A percentile compares a stretch with the other conserved stretches of the same genome.
These are phyloP conservation scores for Urtica urens DNA, from an alignment of 306 rosid genomes.

Conservation along the genomic window DNA sequence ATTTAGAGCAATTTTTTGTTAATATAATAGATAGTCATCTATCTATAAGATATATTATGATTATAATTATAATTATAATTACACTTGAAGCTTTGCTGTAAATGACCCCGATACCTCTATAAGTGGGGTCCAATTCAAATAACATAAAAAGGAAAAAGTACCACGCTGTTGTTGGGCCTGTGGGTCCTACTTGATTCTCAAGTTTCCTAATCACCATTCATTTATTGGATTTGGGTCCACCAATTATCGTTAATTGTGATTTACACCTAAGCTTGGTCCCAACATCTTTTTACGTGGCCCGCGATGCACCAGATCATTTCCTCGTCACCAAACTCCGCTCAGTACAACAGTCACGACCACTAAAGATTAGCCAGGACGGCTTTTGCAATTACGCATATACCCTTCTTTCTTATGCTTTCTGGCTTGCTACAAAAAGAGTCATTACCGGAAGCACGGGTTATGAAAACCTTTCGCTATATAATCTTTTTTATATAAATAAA, in stretches of 20 bases:
- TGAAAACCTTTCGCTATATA: too few relatives aligned
- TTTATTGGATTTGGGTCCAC: neutral
- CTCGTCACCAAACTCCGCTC: neutral
- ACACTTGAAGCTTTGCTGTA: neutral
- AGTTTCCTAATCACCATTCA: slow-evolving; percentile 6
- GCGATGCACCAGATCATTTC: neutral
- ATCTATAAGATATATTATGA: too few relatives aligned
- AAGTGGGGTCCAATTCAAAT: neutral
- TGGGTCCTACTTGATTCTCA: neutral
- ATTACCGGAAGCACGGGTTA: slow-evolving; percentile 1
- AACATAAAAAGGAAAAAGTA: neutral
- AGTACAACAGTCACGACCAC: too few relatives aligned
- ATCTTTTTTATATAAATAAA: too few relatives aligned
- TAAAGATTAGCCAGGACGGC: too few relatives aligned
- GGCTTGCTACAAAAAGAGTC: neutral
- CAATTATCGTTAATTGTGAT: neutral
- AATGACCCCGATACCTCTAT: neutral
- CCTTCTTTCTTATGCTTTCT: neutral
- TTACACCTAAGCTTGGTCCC: slow-evolving; percentile 11
- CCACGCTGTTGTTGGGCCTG: neutral
- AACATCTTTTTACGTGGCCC: neutral
- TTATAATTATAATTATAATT: too few relatives aligned
- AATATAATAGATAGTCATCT: too few relatives aligned
- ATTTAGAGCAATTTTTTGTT: too few relatives aligned
- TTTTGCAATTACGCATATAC: neutral